These are phyloP conservation scores for Coelastrella sp. DNA, from an alignment of 139 green algal species.

Conservation along the genomic window DNA sequence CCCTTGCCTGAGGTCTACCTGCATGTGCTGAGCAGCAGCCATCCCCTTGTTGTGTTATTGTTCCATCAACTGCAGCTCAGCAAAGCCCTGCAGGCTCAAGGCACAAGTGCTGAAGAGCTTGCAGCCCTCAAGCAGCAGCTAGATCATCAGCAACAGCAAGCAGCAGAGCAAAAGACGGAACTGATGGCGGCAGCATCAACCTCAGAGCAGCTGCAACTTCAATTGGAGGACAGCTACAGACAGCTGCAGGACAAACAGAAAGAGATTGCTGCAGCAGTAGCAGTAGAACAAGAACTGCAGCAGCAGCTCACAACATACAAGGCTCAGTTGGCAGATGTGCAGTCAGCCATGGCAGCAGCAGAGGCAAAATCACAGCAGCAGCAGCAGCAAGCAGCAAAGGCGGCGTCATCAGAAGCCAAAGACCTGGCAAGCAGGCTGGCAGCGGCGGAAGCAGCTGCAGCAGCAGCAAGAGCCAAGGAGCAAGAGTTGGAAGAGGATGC, in stretches of 20 bases:
- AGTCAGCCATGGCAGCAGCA: neutral
- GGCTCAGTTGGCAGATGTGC: neutral
- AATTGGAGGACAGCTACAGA: neutral
- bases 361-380: neutral
- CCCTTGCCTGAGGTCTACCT: too few relatives aligned
- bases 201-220: neutral
- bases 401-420: neutral
- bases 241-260: conserved; percentile 5
- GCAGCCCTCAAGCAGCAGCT: conserved; percentile 29
- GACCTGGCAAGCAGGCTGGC: neutral
- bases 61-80: neutral
- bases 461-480: neutral
- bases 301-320: neutral
- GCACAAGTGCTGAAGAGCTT: neutral
- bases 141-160: conserved; percentile 6
- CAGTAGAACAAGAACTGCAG: neutral
- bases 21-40: too few relatives aligned
- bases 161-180: neutral
- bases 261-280: conserved; percentile 9
- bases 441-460: conserved; percentile 32
- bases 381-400: neutral
- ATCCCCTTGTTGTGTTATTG: neutral
- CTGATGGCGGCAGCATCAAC: neutral
- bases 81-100: neutral
- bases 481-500: neutral